A percentile compares a stretch with the other conserved stretches of the same genome.
phyloP scores from a whole-genome alignment of 805 yeast species.

The Hanseniaspora mollemarum region DNA sequence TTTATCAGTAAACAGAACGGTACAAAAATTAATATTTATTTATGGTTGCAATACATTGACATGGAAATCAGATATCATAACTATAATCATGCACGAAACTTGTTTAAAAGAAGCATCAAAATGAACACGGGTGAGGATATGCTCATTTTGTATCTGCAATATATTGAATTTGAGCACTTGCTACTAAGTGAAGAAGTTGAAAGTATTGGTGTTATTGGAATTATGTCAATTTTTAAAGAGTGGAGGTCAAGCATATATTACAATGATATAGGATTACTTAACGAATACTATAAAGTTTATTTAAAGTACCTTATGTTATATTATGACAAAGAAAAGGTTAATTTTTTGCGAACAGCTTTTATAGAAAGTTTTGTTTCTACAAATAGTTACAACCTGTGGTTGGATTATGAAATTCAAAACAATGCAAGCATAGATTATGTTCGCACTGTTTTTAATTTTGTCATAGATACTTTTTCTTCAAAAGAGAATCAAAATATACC shows the following conservation, averaged over 20 bases:
- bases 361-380: constrained; percentile 10
- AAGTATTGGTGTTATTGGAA: background rate
- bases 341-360: background rate
- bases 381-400: background rate
- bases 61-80: constrained; percentile 60
- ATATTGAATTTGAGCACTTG: constrained; percentile 41
- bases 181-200: background rate
- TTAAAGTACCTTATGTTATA: background rate
- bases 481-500: background rate
- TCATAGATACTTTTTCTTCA: background rate
- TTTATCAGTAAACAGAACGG: constrained; percentile 61
- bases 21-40: constrained; percentile 47
- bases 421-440: background rate
- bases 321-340: background rate
- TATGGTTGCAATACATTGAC: constrained; percentile 79
- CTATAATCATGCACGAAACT: constrained; percentile 78
- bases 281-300: constrained; percentile 3
- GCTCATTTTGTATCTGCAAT: constrained; percentile 74
- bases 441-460: background rate
- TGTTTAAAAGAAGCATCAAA: constrained; percentile 66
- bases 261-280: background rate
- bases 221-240: background rate
- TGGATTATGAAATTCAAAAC: background rate
- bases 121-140: constrained; percentile 74
- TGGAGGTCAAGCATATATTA: background rate